phyloP scores from a whole-genome alignment of 1,284 basidiomycete genomes.

The Hypsizygus ulmarius region DNA sequence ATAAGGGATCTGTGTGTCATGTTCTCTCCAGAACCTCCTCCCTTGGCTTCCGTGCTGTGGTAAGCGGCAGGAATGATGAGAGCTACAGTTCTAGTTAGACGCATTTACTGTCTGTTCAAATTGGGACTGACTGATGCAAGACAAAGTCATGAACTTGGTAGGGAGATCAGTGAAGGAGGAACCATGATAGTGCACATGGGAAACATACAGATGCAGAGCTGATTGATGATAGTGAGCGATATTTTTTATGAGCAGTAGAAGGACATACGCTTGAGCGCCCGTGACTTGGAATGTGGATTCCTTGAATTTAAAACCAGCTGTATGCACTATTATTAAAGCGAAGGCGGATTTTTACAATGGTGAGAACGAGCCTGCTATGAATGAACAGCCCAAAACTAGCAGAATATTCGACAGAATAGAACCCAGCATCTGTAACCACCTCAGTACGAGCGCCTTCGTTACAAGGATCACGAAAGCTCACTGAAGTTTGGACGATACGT shows the following conservation, averaged over 20 bases:
- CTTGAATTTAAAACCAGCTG: slow-evolving; percentile 62
- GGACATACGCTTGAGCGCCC: slow-evolving; percentile 79
- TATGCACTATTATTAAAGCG: not conserved
- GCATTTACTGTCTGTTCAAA: slow-evolving; percentile 11
- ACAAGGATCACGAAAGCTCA: slow-evolving; percentile 30
- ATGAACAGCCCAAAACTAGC: slow-evolving; percentile 86
- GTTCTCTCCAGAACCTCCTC: slow-evolving; percentile 10
- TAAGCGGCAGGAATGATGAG: slow-evolving; percentile 93
- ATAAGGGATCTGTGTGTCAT: not conserved
- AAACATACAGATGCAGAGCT: slow-evolving; percentile 61
- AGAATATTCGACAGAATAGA: slow-evolving; percentile 89
- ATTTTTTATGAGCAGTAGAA: slow-evolving; percentile 19
- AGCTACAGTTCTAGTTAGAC: slow-evolving; percentile 38
- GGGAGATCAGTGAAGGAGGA: slow-evolving; percentile 11
- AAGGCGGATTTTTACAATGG: slow-evolving; percentile 18
- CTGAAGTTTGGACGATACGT: slow-evolving; percentile 85
- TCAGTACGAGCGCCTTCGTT: not conserved
- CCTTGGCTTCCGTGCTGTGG: slow-evolving; percentile 43
- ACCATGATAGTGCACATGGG: not conserved
- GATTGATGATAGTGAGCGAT: slow-evolving; percentile 13
- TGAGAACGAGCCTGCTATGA: slow-evolving; percentile 59
- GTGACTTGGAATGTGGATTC: slow-evolving; percentile 80
- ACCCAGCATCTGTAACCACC: slow-evolving; percentile 62
- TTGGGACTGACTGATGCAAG: slow-evolving; percentile 74
- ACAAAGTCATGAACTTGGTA: slow-evolving; percentile 77